Percentiles rank a stretch among this genome's conserved stretches.
These are phyloP conservation scores for Coffea canephora DNA, from an alignment of 257 asterid species.

Conservation along the genomic window DNA sequence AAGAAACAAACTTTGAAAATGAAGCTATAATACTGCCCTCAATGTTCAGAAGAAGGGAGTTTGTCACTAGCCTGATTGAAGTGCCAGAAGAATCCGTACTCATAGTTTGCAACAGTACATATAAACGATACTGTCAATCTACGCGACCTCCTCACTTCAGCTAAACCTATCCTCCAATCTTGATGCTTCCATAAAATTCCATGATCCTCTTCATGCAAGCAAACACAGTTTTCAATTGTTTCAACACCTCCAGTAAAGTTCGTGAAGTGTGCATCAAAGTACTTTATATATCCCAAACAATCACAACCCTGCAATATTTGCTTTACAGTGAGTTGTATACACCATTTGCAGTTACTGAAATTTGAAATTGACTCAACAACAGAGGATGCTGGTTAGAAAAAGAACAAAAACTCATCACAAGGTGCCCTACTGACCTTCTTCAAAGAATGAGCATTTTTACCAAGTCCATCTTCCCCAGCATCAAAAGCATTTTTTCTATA, in stretches of 20 bases:
- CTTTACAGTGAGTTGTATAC: not conserved
- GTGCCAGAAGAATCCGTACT: conserved; percentile 97
- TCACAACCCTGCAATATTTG: conserved; percentile 76
- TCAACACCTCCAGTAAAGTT: conserved; percentile 98
- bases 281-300: conserved; percentile 81
- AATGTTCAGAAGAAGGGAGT: not conserved
- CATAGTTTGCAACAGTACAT: conserved; percentile 98
- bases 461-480: conserved; percentile 99
- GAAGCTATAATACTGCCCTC: not conserved
- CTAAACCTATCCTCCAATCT: conserved; percentile 94
- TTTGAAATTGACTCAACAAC: not conserved
- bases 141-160: conserved; percentile 93
- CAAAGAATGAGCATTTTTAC: conserved; percentile 93
- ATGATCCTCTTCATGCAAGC: conserved; percentile 95
- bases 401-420: not conserved
- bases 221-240: conserved; percentile 88
- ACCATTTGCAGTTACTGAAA: not conserved
- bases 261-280: conserved; percentile 87
- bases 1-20: not conserved
- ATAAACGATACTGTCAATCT: conserved; percentile 88
- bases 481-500: conserved; percentile 97
- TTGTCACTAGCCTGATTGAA: conserved; percentile 61
- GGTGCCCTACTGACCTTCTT: conserved; percentile 51
- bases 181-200: conserved; percentile 99
- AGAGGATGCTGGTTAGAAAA: not conserved